Base-by-base conservation (phyloP, 495 filamentous ascomycete genomes). In the Penicillium pulvis region DNA sequence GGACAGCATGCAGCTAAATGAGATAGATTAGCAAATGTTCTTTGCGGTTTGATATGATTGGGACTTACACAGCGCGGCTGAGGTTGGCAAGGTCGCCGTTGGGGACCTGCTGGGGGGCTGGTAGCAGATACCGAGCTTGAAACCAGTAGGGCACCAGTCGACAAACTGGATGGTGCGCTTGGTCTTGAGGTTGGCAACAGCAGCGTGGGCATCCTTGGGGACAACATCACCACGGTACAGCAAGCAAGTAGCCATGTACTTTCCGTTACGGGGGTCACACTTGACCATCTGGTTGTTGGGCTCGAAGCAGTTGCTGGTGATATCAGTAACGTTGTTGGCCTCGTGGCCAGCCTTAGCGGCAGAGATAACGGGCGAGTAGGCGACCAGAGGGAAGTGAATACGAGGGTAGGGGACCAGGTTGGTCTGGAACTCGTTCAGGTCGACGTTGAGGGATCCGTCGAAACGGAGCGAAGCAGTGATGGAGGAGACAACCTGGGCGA, bases 41-140 rank as follows among this genome's bases (percentile, higher is more conserved):
- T 17, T 31, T 35, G 35, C 30, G 16, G 12, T 17, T 31, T 1
- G 28, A 26, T 17, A 11, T 46, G 4, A 33, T 36, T 16, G 28
- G 28, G 2, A 90, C 90, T 75, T 92, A 92, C 87, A 98, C 93
- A 72, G 94, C 94, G 69, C 94, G 94, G 85, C 92, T 91, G 73
- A 97, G 91, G 81, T 95, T 92, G 72, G 95, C 94, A 57, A 98
- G 83, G 74, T 97, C 94, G 64, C 95, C 92, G 80, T 95, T 96
- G 72, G 94, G 94, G 51, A 97, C 92, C 78, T 87, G 87, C 81
- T 93, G 85, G 61, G 94, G 57, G 93, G 90, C 82, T 98, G 93
- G 85, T 91, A 97, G 89, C 92, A 97, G 84, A 98, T 98, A 82
- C 94, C 94, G 67, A 98, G 89, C 89, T 98, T 98, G 88, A 98